A percentile compares a stretch with the other conserved stretches of the same genome.
Evolutionary conservation across 257 asterid genomes (phyloP).

Genomic region (Ophiorrhiza pumila): DNA sequence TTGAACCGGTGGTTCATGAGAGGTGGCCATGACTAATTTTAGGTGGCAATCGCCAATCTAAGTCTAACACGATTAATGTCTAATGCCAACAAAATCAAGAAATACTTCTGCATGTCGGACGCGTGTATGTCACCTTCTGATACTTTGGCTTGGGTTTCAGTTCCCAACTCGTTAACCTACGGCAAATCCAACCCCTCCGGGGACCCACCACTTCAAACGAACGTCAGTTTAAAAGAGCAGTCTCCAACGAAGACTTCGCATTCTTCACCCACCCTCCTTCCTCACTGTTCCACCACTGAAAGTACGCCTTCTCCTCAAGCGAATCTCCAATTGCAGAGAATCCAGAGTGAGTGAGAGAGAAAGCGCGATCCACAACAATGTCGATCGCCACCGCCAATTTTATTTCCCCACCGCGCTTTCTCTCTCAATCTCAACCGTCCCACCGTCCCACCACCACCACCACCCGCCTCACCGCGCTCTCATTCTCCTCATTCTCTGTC

Average conservation of each 20-base stretch:
- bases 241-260: background rate
- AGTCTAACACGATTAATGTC: no score
- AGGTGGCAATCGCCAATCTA: no score
- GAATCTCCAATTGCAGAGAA: background rate
- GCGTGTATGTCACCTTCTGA: background rate
- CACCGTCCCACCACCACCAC: slow-evolving; percentile 18
- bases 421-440: background rate
- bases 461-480: slow-evolving; percentile 21
- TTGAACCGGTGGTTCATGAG: no score
- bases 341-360: background rate
- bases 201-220: background rate
- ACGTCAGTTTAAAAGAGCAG: background rate
- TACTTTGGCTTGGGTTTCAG: background rate
- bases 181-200: background rate
- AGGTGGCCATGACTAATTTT: no score
- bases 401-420: slow-evolving; percentile 13
- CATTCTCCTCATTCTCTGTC: slow-evolving; percentile 10
- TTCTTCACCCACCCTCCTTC: background rate
- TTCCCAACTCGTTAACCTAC: background rate
- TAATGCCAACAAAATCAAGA: no score
- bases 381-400: slow-evolving; percentile 30
- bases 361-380: slow-evolving; percentile 18
- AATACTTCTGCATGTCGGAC: no score
- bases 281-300: background rate
- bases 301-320: background rate